Evolutionary conservation across 306 rosid genomes (phyloP), one percentile per base, ranked within the genome.

Genomic region (Neltuma alba): DNA sequence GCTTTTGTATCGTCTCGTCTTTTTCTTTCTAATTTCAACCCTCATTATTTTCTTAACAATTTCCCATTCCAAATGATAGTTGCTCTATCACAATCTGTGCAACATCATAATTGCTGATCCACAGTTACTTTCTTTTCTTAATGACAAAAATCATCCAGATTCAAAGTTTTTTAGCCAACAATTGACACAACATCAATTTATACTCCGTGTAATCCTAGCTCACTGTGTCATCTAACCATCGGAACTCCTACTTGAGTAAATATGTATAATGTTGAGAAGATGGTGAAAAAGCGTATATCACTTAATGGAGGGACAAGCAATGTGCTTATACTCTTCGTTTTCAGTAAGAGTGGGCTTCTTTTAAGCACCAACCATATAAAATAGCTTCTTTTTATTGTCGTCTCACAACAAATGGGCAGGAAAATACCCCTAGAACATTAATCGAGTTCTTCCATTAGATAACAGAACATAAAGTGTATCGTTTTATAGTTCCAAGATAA

Each of bases 401-500:
- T 18, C 21, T 20, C 27, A 64, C 70, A 18, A 27, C n/a, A 11
- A 9, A 21, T 11, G 36, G 33, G 66, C 14, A 12, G 66, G 11
- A 60, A 25, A 27, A 60, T 27, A 60, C 36, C 47, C 15, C 11
- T 36, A 37, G 54, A 70, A 60, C 38, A 78, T 47, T 21, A 16
- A 31, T 64, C 57, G 76, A 4, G 21, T 61, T 38, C 25, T 23
- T 60, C 67, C 67, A 31, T 45, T 58, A 74, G 72, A 50, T 57
- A 77, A 30, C 52, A 30, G 20, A 67, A 79, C 45, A 48, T 70
- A 48, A 73, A 42, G 61, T 21, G 70, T 13, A 40, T 57, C 42
- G 57, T 36, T 37, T 12, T 31, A 42, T 38, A 69, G 11, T 45
- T 61, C 50, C 41, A 66, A 52, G 5, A 83, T 33, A 50, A 86